Evolutionary conservation across 23 red algal species (phyloP), one percentile per base, ranked within the genome.

Genomic region (Cyanidioschyzon merolae): DNA sequence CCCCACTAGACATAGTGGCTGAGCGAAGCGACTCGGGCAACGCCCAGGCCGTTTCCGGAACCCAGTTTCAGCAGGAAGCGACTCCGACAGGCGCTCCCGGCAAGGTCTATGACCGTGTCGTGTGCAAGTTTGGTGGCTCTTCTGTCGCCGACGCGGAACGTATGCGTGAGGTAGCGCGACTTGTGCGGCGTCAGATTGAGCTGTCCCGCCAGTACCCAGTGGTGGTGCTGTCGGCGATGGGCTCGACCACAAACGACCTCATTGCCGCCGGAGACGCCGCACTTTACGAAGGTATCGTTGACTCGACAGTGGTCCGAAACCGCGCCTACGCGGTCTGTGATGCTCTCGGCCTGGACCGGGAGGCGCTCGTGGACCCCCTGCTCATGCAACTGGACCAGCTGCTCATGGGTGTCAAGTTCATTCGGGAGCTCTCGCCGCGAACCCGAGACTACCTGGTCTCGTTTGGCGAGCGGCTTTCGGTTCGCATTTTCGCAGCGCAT

Each of bases 221-320:
- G 36, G 80, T 96, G 18, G 92, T 96, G 34, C 76, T 96, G n/a
- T 96, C 92, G 1, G 92, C 92, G 15, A 96, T 96, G 92, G 92
- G 92, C 16, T 74, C 77, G 1, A 86, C 83, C 40, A 96, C 92
- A 7, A 96, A 96, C 59, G 92, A 96, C 24, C 84, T 96, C 1
- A 58, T 96, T n/a, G 63, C 30, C 1, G 92, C 92, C 30, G 92
- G 92, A 59, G 58, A 88, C 3, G 68, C 77, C 25, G 87, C 87
- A 27, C 63, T 96, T 29, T 50, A 39, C 25, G 83, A 90, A 26
- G 92, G 92, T 1, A 77, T 96, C 24, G 92, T 96, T 0, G 92
- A 96, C 77, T 90, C 84, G 17, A 79, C 87, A n/a, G 74, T 76
- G 37, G 79, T 96, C 15, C 87, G 92, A 37, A 58, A 79, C 37